Evolutionary conservation across 1,139 yeast species (phyloP).

Genomic region (Hyphopichia burtonii): DNA sequence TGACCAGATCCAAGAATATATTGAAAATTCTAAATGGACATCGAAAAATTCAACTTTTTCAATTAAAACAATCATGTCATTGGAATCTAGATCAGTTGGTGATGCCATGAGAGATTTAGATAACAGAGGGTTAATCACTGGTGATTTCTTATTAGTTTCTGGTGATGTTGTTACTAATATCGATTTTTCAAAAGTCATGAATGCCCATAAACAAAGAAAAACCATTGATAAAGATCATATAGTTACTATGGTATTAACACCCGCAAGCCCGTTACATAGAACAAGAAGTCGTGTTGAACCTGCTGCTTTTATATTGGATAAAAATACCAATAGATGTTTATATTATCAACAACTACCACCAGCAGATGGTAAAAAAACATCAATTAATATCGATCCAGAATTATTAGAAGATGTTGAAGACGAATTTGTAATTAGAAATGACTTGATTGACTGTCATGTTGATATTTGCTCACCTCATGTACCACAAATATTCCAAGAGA

Average conservation of each 20-base stretch:
- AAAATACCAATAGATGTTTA: constrained; percentile 69
- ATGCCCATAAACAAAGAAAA: constrained; percentile 70
- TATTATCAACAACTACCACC: constrained; percentile 78
- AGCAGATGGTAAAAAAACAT: constrained; percentile 50
- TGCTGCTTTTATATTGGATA: constrained; percentile 80
- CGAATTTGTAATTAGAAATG: constrained; percentile 80
- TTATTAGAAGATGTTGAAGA: constrained; percentile 71
- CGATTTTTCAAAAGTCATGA: constrained; percentile 71
- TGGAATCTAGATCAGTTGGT: constrained; percentile 90
- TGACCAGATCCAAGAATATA: constrained; percentile 79
- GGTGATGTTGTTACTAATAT: constrained; percentile 95
- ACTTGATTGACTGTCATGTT: constrained; percentile 91
- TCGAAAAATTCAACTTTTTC: constrained; percentile 73
- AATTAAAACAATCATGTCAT: constrained; percentile 74
- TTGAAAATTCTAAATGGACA: constrained; percentile 82
- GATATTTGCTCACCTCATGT: constrained; percentile 95
- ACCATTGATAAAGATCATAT: constrained; percentile 83
- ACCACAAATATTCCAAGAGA: constrained; percentile 93
- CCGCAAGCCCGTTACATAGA: constrained; percentile 83
- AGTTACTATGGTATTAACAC: constrained; percentile 88
- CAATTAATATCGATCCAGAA: constrained; percentile 80
- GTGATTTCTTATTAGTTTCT: constrained; percentile 84
- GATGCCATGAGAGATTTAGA: constrained; percentile 97
- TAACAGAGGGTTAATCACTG: constrained; percentile 81
- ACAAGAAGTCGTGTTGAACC: constrained; percentile 78